Evolutionary conservation across 164 flowering plant species (phyloP).

Genomic region (Kalanchoe fedtschenkoi): DNA sequence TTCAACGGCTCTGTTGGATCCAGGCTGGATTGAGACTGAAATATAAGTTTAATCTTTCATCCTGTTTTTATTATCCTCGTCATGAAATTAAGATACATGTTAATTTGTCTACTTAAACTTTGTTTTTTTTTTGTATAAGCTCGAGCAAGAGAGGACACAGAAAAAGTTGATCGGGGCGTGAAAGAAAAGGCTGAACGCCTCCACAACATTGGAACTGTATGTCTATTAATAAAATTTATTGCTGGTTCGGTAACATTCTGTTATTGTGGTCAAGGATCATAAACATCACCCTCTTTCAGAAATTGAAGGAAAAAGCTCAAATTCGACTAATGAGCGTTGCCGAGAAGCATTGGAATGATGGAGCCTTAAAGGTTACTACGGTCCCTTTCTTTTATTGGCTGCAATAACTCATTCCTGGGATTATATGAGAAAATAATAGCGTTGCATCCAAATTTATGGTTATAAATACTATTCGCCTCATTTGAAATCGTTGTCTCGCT

Average conservation of each 20-base stretch:
- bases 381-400: neutral
- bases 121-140: slow-evolving; percentile 29
- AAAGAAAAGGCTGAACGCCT: slow-evolving; percentile 80
- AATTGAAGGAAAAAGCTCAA: slow-evolving; percentile 64
- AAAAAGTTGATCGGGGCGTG: slow-evolving; percentile 70
- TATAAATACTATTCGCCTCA: no score
- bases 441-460: neutral
- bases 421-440: neutral
- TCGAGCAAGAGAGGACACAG: slow-evolving; percentile 88
- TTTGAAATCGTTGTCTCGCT: no score
- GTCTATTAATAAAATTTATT: slow-evolving; percentile 6
- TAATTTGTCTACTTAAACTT: no score
- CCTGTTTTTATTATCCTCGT: neutral
- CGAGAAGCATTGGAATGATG: slow-evolving; percentile 93
- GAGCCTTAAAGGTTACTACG: slow-evolving; percentile 71
- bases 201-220: slow-evolving; percentile 65
- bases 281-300: slow-evolving; percentile 23
- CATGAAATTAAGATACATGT: neutral
- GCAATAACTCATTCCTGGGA: neutral
- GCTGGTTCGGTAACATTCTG: neutral
- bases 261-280: neutral
- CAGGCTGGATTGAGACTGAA: no score
- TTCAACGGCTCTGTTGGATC: no score
- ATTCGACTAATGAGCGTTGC: slow-evolving; percentile 71
- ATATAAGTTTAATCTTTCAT: neutral